Evolutionary conservation across 805 yeast genomes (phyloP).

Genomic region (Metschnikowia shivogae): DNA sequence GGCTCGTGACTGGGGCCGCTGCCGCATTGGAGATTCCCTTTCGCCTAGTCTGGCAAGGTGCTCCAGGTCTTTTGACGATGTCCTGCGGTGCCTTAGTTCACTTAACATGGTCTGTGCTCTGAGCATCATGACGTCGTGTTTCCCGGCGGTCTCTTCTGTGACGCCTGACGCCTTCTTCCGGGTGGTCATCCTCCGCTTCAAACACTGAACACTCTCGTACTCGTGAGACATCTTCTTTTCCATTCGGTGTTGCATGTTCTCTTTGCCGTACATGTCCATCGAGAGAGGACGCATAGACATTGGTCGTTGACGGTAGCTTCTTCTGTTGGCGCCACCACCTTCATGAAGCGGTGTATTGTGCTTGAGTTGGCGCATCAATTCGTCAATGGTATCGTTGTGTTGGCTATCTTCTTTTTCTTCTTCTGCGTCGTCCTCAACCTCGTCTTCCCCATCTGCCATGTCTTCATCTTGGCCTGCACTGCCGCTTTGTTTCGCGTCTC

Average conservation of each 20-base stretch:
- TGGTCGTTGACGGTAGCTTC: background rate
- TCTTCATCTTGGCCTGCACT: slow-evolving; percentile 10
- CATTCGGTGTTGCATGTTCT: slow-evolving; percentile 2
- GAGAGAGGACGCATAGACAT: slow-evolving; percentile 2
- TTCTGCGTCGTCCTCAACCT: slow-evolving; percentile 8
- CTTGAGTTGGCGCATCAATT: slow-evolving; percentile 16
- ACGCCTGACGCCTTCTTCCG: slow-evolving; percentile 27
- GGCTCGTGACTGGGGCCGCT: slow-evolving; percentile 4
- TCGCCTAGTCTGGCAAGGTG: background rate
- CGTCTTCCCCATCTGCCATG: slow-evolving; percentile 10
- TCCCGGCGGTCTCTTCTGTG: slow-evolving; percentile 4
- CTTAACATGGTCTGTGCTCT: slow-evolving; percentile 41
- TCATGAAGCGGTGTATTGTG: slow-evolving; percentile 3
- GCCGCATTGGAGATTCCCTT: background rate
- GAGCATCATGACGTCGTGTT: slow-evolving; percentile 22
- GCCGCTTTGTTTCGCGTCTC: slow-evolving; percentile 6
- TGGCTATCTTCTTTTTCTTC: slow-evolving; percentile 18
- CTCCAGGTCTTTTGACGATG: slow-evolving; percentile 1
- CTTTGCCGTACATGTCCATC: slow-evolving; percentile 4
- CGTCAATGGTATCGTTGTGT: slow-evolving; percentile 15
- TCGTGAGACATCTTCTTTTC: slow-evolving; percentile 7
- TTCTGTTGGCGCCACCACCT: background rate
- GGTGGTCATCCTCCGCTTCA: slow-evolving; percentile 36
- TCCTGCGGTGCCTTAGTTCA: slow-evolving; percentile 22
- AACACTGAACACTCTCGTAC: slow-evolving; percentile 37